phyloP scores from a whole-genome alignment of 768 basidiomycete genomes.

The Termitomyces sp. region DNA sequence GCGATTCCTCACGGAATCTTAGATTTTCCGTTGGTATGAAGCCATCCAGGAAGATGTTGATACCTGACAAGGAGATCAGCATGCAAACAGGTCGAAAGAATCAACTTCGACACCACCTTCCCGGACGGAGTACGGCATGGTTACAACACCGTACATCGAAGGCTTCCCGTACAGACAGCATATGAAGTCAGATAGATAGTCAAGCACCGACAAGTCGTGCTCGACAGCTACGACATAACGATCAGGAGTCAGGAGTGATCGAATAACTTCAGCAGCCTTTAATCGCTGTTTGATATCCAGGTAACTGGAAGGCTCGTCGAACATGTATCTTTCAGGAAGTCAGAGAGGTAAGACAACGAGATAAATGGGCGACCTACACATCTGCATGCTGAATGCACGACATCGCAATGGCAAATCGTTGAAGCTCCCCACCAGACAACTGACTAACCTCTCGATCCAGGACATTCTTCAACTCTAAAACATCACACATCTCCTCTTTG shows the following conservation, averaged over 20 bases:
- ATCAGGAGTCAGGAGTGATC: conserved; percentile 74
- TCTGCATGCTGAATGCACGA: conserved; percentile 93
- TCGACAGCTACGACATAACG: conserved; percentile 98
- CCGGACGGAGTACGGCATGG: conserved; percentile 96
- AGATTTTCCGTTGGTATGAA: conserved; percentile 98
- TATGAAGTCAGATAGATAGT: conserved; percentile 98
- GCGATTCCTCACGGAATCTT: conserved; percentile 93
- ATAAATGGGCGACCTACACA: conserved; percentile 58
- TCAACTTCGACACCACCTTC: conserved; percentile 60
- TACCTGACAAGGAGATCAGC: conserved; percentile 51
- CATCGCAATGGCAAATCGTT: conserved; percentile 98
- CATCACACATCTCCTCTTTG: conserved; percentile 80
- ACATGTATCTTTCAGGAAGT: conserved; percentile 76
- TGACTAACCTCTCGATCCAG: conserved; percentile 82
- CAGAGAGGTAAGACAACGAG: conserved; percentile 3
- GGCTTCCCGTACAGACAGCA: conserved; percentile 98
- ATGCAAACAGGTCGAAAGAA: conserved; percentile 1
- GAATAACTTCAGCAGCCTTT: conserved; percentile 93
- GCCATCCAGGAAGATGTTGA: conserved; percentile 99
- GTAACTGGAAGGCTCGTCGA: conserved; percentile 98
- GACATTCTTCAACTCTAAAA: conserved; percentile 85
- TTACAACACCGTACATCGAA: conserved; percentile 97
- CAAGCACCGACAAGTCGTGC: conserved; percentile 97
- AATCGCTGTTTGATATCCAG: conserved; percentile 95
- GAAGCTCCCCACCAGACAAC: conserved; percentile 94